Evolutionary conservation across 352 stramenopile genomes (phyloP), one percentile per base, ranked within the genome.

Genomic region (Phytopythium ostracodes): DNA sequence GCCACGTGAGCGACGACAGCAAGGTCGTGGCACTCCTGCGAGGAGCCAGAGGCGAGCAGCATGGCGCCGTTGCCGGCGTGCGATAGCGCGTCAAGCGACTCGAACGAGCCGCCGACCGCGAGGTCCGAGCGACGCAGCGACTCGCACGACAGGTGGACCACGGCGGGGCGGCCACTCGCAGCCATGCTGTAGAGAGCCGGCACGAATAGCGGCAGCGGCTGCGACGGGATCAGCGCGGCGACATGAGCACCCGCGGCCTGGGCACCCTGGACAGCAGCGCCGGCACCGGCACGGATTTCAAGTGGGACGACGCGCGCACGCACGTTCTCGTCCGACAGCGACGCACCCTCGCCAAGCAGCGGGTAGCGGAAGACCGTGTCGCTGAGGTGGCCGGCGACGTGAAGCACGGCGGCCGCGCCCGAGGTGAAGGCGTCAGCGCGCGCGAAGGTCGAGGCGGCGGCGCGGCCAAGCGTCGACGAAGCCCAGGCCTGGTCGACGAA

Each of bases 1-100:
- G 79, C 81, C 51, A 95, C 73, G 61, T 95, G 82, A 4, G 84
- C 82, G 22, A 92, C 79, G 11, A 95, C 73, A 0, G 84, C 81
- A 7, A 95, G 59, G 62, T 95, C 86, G 65, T 95, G 86, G 56
- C 78, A 85, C 62, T 94, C 86, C 62, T 92, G 82, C 12, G 82
- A 67, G 14, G 57, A 88, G 17, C 73, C 70, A 47, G 84, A 86
- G 69, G 89, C 89, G 17, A 94, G 69, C 50, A 95, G 72, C 49
- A 91, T 35, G 29, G 82, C 81, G 51, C 51, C 49, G 49, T n/a
- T 14, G 17, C 42, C 57, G 15, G 82, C 79, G 67, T 92, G 80
- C 71, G 89, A 79, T 43, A 90, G 63, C 46, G 79, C 73, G 64
- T 89, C 87, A 55, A 89, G 59, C 4, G 76, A 65, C 56, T 89